Percentiles rank a stretch among this genome's conserved stretches.
Conservation (phyloP, 495 filamentous ascomycete genomes). For the Parathielavia hyrcaniae region DNA sequence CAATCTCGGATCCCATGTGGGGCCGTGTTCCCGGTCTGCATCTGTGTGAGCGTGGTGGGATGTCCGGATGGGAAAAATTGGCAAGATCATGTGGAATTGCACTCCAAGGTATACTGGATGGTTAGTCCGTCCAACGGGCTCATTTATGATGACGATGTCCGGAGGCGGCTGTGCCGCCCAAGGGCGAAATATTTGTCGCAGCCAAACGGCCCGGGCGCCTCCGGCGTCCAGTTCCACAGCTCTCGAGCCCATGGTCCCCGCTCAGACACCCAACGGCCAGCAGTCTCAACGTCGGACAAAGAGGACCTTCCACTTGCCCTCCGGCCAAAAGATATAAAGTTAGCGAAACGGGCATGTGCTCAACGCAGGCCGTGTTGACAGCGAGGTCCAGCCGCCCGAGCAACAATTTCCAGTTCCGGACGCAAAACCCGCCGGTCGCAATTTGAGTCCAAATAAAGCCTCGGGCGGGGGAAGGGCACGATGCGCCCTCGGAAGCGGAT, state of each 20-base stretch:
- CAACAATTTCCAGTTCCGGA: conserved; percentile 13
- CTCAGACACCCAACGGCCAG: conserved; percentile 16
- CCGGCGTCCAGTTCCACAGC: conserved; percentile 16
- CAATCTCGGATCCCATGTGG: not conserved
- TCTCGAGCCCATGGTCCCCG: conserved; percentile 14
- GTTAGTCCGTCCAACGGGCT: not conserved
- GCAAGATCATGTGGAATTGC: too few relatives aligned
- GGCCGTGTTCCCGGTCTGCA: conserved; percentile 6
- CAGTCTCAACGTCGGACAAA: conserved; percentile 3
- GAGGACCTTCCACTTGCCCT: not conserved
- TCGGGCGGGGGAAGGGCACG: conserved; percentile 1
- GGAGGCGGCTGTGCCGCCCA: conserved; percentile 2
- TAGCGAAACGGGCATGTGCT: too few relatives aligned
- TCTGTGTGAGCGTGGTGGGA: too few relatives aligned
- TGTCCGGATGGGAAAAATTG: too few relatives aligned
- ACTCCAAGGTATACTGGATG: too few relatives aligned
- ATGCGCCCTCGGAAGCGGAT: conserved; percentile 11
- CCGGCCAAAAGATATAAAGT: not conserved
- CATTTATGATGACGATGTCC: not conserved
- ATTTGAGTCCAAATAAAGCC: not conserved
- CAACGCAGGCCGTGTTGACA: too few relatives aligned
- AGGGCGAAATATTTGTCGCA: not conserved
- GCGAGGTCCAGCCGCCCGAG: not conserved
- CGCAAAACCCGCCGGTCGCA: conserved; percentile 1
- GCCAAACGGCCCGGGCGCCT: conserved; percentile 6